These are phyloP conservation scores for Aspergillus ostianus DNA, from an alignment of 495 filamentous ascomycete genomes.

Conservation along the genomic window DNA sequence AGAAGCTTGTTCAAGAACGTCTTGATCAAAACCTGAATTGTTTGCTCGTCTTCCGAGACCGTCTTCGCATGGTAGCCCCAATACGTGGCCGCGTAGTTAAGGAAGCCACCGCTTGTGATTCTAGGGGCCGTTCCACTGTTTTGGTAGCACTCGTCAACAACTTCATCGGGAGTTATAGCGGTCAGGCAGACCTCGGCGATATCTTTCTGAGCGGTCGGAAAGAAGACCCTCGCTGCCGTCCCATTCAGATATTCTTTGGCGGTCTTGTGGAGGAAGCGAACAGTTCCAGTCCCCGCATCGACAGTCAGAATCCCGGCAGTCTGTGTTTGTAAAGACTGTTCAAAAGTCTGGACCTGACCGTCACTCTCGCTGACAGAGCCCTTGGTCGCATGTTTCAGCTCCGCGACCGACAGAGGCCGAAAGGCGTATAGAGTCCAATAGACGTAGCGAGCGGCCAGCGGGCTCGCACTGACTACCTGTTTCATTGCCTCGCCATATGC, in stretches of 20 bases:
- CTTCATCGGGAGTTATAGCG: slow-evolving; percentile 28
- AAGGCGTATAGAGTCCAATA: slow-evolving; percentile 33
- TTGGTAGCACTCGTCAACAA: slow-evolving; percentile 35
- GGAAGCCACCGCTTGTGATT: slow-evolving; percentile 9
- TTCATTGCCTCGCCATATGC: slow-evolving; percentile 38
- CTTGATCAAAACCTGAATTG: slow-evolving; percentile 30
- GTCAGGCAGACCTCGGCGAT: slow-evolving; percentile 34
- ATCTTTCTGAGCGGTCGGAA: slow-evolving; percentile 29
- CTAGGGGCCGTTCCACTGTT: slow-evolving; percentile 14
- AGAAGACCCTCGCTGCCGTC: slow-evolving; percentile 31
- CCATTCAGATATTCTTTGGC: slow-evolving; percentile 34
- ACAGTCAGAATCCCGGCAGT: slow-evolving; percentile 26
- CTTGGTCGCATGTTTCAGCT: slow-evolving; percentile 23
- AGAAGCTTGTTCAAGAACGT: slow-evolving; percentile 38
- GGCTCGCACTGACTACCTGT: slow-evolving; percentile 25
- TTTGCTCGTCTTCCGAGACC: slow-evolving; percentile 30
- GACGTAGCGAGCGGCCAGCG: slow-evolving; percentile 21
- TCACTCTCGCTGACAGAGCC: neutral
- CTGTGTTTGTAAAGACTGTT: slow-evolving; percentile 19
- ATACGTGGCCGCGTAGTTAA: slow-evolving; percentile 29
- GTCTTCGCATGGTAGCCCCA: slow-evolving; percentile 35
- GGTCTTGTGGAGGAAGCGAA: slow-evolving; percentile 32
- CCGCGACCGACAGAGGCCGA: slow-evolving; percentile 27
- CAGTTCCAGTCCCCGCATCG: slow-evolving; percentile 24
- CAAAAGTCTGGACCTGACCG: slow-evolving; percentile 15